Evolutionary conservation across 441 rosid species (phyloP), one percentile per base, ranked within the genome.

Genomic region (Gossypium davidsonii): DNA sequence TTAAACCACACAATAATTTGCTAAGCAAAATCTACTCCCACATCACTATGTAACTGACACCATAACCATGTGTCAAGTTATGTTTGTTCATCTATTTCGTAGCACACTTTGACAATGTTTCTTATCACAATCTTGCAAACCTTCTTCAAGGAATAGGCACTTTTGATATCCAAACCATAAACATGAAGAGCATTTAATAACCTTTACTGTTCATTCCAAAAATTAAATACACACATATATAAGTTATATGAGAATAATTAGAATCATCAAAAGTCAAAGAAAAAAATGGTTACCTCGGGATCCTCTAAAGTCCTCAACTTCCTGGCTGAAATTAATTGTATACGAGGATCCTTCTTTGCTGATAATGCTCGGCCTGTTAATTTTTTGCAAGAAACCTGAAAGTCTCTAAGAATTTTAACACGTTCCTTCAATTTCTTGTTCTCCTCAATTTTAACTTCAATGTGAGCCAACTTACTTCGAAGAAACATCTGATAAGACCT

Each of bases 381-480:
- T 71, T 74, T 86, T 84, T 84, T 88, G 85, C 98, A 88, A 79
- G 86, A 78, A 79, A 76, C 79, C 83, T 89, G 97, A 77, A 92
- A 87, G 72, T 92, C 91, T 79, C 81, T 85, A 23, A 94, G 83
- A 72, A 87, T 82, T 76, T 85, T 83, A 71, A 91, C 87, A 60
- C 90, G 89, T 59, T 89, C 85, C 85, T 75, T 83, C 86, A 88
- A 83, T 82, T 87, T 85, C 86, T 87, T 86, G 82, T 87, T 92
- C 88, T 88, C 91, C 91, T 86, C 97, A 56, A 92, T 89, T 69
- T 89, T 89, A 62, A 91, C 87, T 80, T 91, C 96, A 79, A 90
- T 84, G 58, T 88, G 85, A 71, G 72, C 75, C 83, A 94, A 77
- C 81, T 94, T 91, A 77, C 74, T 78, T 70, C 91, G 79, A 18